Base-by-base conservation (phyloP, 495 filamentous ascomycete species). In the Lindgomyces ingoldianus region DNA sequence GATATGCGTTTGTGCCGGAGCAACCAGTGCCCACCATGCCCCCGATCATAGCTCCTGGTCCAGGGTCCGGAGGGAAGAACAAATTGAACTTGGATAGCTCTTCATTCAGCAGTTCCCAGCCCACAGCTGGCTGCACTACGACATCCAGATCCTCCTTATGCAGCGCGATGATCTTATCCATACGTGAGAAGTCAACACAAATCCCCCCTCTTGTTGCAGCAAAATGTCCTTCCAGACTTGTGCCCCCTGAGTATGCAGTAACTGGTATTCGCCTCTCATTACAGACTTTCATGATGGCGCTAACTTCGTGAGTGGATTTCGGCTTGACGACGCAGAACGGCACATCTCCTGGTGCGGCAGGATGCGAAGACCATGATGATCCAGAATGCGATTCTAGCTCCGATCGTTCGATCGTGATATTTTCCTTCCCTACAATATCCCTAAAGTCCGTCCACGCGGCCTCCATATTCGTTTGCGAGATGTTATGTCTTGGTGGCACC, bases 1-100 rank as follows among this genome's bases (percentile, higher is more conserved):
- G 82, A 70, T 95, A 92, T 16, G 93, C 88, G 74, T 98, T 96
- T 29, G 93, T 98, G 33, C 93, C 93, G 62, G 85, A 89, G 80
- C 93, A 97, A 29, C 92, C 92, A 0, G 93, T 97, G 0, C 90
- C 93, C 12, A 97, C 86, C 93, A 98, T 98, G 42, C 93, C 93
- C 39, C 93, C 93, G 64, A 98, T 96, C 85, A 90, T 89, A 48
- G 89, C 89, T 18, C 88, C 88, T 24, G 89, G 89, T 25, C 90
- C 90, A 10, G 90, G 90, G 72, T 93, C 90, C 0, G 90, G 89
- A 12, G 90, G 90, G 74, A 93, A 93, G 81, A 93, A 92, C 1
- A 93, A 79, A 47, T 84, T 84, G 11, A 88, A 75, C 55, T 87
- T 75, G 24, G 78, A 81, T 19, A 93, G 80, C 63, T 85, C 80